Conservation (phyloP, 1,284 basidiomycete species). For the Puccinia horiana region DNA sequence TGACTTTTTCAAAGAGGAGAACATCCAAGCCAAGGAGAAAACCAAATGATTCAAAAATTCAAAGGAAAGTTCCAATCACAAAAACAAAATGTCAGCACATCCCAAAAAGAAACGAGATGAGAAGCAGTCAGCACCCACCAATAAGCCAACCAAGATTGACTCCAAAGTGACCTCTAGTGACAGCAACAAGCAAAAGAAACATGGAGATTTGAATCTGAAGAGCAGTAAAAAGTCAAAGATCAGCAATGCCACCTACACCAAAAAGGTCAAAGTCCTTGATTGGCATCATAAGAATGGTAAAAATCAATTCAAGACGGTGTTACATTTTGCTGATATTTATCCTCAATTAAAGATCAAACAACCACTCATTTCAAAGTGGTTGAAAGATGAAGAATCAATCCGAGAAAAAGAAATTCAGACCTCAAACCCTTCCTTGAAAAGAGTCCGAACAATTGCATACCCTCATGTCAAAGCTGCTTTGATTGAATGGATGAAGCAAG, state of each 20-base stretch:
- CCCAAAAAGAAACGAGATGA: not conserved
- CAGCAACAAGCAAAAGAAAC: not conserved
- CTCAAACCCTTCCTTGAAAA: not conserved
- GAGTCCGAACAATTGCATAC: not conserved
- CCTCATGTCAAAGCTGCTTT: constrained; percentile 10
- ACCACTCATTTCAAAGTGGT: constrained; percentile 22
- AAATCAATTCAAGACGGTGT: constrained; percentile 16
- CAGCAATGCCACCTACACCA: not conserved
- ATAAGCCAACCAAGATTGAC: not conserved
- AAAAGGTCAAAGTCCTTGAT: constrained; percentile 20
- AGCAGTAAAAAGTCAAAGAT: not conserved
- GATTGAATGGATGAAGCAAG: constrained; percentile 5
- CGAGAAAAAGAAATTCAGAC: not conserved
- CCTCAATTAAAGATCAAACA: constrained; percentile 20
- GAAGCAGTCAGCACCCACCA: too few relatives aligned
- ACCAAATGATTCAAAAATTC: not conserved
- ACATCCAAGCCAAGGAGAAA: not conserved
- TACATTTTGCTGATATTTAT: constrained; percentile 17
- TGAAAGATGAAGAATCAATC: constrained; percentile 38
- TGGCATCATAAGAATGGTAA: constrained; percentile 31
- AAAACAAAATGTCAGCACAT: not conserved
- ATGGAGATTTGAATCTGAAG: not conserved
- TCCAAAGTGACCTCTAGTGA: too few relatives aligned
- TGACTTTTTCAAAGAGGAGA: too few relatives aligned
- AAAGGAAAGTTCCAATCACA: not conserved